Evolutionary conservation across 2,329 filamentous ascomycete genomes (phyloP).

Genomic region (Macrophomina phaseolina): DNA sequence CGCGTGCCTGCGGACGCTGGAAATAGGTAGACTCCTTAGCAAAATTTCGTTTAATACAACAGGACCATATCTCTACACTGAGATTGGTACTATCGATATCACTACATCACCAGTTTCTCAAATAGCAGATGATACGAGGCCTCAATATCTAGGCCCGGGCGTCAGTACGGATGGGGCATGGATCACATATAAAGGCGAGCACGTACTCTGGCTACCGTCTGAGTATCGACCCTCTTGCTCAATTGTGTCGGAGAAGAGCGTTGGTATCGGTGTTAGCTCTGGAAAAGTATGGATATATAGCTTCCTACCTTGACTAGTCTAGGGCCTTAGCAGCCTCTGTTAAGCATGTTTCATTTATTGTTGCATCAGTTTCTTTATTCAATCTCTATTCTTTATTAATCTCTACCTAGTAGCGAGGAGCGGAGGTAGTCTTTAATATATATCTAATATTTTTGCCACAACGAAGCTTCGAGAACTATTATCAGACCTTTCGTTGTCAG

Average conservation of each 20-base stretch:
- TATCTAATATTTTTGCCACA: no score
- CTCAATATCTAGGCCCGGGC: conserved; percentile 28
- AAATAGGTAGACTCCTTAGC: conserved; percentile 24
- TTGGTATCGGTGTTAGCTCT: conserved; percentile 27
- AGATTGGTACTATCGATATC: conserved; percentile 31
- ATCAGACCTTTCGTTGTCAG: no score
- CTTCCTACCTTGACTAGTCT: conserved; percentile 8
- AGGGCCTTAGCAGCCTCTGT: neutral
- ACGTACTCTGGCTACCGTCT: conserved; percentile 34
- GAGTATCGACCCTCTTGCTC: conserved; percentile 34
- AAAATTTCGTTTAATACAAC: conserved; percentile 33
- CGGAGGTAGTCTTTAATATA: no score
- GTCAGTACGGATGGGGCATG: conserved; percentile 31
- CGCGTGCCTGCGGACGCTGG: no score
- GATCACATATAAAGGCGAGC: conserved; percentile 32
- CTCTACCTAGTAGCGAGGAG: no score
- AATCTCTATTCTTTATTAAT: no score
- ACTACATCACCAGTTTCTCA: conserved; percentile 7
- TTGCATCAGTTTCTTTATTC: no score
- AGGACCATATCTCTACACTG: conserved; percentile 32
- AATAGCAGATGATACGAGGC: conserved; percentile 14
- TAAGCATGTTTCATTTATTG: no score
- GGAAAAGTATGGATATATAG: conserved; percentile 33
- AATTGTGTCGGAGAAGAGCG: conserved; percentile 29
- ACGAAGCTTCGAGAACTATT: no score